Conservation (phyloP, 495 filamentous ascomycete genomes). For the Aspergillus campestris region DNA sequence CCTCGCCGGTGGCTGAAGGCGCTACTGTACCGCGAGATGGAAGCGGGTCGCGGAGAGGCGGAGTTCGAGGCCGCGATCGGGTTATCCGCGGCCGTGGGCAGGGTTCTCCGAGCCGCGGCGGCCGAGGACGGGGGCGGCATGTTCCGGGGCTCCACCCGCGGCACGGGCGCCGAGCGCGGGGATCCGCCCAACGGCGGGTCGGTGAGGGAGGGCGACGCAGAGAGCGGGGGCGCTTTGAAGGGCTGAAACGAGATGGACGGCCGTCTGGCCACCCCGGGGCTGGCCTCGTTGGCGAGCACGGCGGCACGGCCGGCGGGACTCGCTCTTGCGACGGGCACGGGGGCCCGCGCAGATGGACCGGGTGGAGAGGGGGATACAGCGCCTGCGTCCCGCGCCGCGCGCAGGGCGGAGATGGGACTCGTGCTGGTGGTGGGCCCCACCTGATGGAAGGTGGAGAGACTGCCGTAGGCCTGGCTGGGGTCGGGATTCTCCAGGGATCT, state of each 20-base stretch:
- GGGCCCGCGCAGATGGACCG: slow-evolving; percentile 54
- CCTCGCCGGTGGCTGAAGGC: slow-evolving; percentile 81
- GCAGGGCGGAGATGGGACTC: slow-evolving; percentile 80
- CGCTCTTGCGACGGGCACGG: slow-evolving; percentile 50
- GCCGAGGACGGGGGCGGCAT: slow-evolving; percentile 47
- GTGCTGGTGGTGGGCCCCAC: slow-evolving; percentile 63
- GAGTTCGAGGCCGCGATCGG: slow-evolving; percentile 52
- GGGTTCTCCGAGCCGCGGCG: slow-evolving; percentile 28
- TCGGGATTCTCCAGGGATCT: slow-evolving; percentile 45
- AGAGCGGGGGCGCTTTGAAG: slow-evolving; percentile 91
- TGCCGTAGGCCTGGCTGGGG: slow-evolving; percentile 78
- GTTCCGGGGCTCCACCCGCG: slow-evolving; percentile 55
- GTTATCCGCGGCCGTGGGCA: slow-evolving; percentile 47
- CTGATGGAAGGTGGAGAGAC: slow-evolving; percentile 86
- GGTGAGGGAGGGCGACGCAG: slow-evolving; percentile 67
- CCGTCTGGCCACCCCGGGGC: slow-evolving; percentile 51
- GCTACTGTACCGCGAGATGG: slow-evolving; percentile 64
- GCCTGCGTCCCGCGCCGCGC: slow-evolving; percentile 51
- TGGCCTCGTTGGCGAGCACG: slow-evolving; percentile 46
- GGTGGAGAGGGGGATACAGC: slow-evolving; percentile 34
- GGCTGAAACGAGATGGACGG: slow-evolving; percentile 87
- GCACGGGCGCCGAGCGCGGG: slow-evolving; percentile 49
- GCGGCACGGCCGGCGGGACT: slow-evolving; percentile 54
- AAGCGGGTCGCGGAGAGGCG: slow-evolving; percentile 65
- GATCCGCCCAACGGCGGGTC: slow-evolving; percentile 48